Percentiles rank a stretch among this genome's conserved stretches.
Conservation (phyloP, 441 rosid genomes). For the Hypseocharis bilobata region DNA sequence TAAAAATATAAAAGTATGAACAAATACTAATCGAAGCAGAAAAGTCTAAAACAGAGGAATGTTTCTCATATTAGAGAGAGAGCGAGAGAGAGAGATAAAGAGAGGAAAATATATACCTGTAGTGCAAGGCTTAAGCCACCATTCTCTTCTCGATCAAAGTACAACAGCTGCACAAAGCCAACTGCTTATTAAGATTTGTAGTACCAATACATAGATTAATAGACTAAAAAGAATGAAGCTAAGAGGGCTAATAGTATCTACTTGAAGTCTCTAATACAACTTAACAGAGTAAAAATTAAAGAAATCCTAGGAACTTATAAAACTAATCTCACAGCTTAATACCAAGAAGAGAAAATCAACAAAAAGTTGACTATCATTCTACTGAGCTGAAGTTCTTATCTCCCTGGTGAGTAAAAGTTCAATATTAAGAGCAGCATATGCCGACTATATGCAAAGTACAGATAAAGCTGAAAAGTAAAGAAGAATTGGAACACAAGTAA, state of each 20-base stretch:
- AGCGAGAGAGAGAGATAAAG: neutral
- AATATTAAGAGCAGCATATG: neutral
- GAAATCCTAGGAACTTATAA: neutral
- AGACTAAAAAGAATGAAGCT: neutral
- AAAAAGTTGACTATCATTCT: no score
- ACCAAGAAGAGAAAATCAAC: no score
- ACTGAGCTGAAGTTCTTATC: no score
- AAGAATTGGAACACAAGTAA: neutral
- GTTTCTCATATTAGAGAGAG: neutral
- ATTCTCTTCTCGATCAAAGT: conserved; percentile 67
- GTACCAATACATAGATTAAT: neutral
- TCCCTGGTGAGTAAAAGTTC: neutral
- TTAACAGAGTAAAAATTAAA: neutral
- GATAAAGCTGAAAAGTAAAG: neutral
- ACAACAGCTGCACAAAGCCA: conserved; percentile 61
- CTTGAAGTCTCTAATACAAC: neutral
- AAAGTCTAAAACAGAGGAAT: neutral
- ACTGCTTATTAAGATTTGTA: conserved; percentile 10
- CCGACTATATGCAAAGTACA: neutral
- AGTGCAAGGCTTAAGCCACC: conserved; percentile 77
- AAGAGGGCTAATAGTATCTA: neutral
- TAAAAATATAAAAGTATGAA: neutral
- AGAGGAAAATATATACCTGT: conserved; percentile 43
- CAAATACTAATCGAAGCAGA: neutral
- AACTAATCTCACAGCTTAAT: neutral